A percentile compares a stretch with the other conserved stretches of the same genome.
These are phyloP conservation scores for Coemansia pectinata DNA, from an alignment of 192 early-diverging fungal genomes.

Conservation along the genomic window DNA sequence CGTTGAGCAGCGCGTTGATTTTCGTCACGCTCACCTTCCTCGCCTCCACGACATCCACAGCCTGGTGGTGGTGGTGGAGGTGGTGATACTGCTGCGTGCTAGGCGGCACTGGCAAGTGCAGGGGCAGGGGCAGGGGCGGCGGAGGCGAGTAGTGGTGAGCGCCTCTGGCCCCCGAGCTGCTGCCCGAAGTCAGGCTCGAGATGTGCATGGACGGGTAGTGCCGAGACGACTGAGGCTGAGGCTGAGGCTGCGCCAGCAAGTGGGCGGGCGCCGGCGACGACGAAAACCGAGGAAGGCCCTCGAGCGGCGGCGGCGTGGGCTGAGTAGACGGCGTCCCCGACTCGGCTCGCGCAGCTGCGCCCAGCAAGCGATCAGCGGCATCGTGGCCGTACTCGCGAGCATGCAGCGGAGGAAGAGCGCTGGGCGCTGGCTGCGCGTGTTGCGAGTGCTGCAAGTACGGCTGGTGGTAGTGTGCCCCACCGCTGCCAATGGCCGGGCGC, in stretches of 20 bases:
- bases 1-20: constrained; percentile 47
- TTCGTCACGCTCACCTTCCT: constrained; percentile 30
- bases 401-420: neutral
- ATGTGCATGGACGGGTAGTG: constrained; percentile 16
- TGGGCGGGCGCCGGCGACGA: constrained; percentile 25
- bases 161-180: neutral
- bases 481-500: neutral
- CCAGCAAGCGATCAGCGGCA: neutral
- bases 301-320: constrained; percentile 49
- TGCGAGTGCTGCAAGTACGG: neutral
- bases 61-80: neutral
- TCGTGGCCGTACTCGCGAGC: neutral
- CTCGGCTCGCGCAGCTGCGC: constrained; percentile 13
- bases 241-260: neutral
- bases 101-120: neutral
- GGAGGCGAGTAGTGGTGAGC: neutral
- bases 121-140: neutral
- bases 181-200: constrained; percentile 15
- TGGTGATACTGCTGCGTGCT: neutral
- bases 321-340: constrained; percentile 35
- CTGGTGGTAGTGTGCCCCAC: constrained; percentile 1
- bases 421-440: neutral
- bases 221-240: no score
- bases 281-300: constrained; percentile 42
- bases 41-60: constrained; percentile 11